Conservation (phyloP, 2,329 filamentous ascomycete genomes). For the Fusarium napiforme region DNA sequence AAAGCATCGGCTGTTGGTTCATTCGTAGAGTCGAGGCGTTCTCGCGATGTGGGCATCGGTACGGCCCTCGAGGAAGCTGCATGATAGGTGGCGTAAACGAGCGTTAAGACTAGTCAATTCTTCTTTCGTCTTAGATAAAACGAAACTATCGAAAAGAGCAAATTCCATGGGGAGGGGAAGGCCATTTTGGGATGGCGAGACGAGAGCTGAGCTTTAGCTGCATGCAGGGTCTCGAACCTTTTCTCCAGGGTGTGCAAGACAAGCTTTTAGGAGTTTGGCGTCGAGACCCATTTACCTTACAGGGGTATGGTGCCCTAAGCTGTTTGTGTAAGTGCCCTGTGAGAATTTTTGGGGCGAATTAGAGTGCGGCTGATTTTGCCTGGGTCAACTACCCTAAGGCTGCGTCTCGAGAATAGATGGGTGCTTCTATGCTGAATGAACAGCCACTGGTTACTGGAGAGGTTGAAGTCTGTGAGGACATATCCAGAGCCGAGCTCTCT, state of each 20-base stretch:
- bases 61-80: not conserved
- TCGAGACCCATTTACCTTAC: not conserved
- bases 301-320: not conserved
- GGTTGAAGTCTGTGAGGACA: too few species aligned
- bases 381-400: not conserved
- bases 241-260: not conserved
- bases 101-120: fast-evolving
- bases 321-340: not conserved
- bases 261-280: not conserved
- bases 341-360: not conserved
- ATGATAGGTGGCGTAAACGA: not conserved
- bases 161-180: not conserved
- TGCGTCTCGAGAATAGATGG: not conserved
- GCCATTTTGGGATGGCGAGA: not conserved
- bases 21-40: not conserved
- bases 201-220: not conserved
- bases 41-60: not conserved
- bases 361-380: not conserved
- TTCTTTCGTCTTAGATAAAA: not conserved
- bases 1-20: not conserved
- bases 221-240: not conserved
- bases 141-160: not conserved
- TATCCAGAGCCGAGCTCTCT: too few species aligned
- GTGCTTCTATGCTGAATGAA: too few species aligned
- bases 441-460: too few species aligned